Base-by-base conservation (phyloP, 768 basidiomycete genomes). In the Tricholoma sp. region DNA sequence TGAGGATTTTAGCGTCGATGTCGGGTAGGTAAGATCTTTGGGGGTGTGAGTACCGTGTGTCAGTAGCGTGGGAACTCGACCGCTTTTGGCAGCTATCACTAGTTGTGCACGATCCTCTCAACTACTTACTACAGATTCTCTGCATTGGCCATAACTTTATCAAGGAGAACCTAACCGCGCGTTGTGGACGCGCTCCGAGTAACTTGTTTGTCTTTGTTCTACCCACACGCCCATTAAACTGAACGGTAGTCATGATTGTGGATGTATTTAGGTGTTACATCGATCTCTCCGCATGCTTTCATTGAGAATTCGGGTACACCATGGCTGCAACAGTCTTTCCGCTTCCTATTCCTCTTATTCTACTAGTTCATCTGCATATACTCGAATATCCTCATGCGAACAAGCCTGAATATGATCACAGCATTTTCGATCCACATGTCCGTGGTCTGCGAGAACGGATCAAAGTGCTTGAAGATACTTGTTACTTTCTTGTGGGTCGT, bases 341-440 rank as follows among this genome's bases (percentile, higher is more conserved):
- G 15, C 61, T 81, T 0, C 80, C 80, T 6, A 57, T 70, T 13
- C 65, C 75, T n/a, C 69, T 83, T 10, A 63, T 83, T 12, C 68
- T 84, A 11, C 71, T 83, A 8, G 66, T 83, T 7, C 81, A 83
- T 57, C 72, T 83, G 6, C 78, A 82, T 57, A 76, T 83, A 11
- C 69, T 84, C 15, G 70, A 76, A 54, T 81, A 80, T 62, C 79
- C 80, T 0, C 62, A 74, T 15, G 74, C 73, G 0, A 76, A 81
- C 57, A 72, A 74, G 13, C 65, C 77, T 4, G 77, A 78, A 65
- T 83, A 81, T 59, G 77, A 81, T 61, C 74, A 77, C 54, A 66
- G 76, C 53, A 59, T 82, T 9, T 81, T 83, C 65, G 70, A 80
- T 57, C 57, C 76, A 12, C 71, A 66, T 24, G 63, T 65, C 44